A percentile compares a stretch with the other conserved stretches of the same genome.
Conservation (phyloP, 805 yeast species). For the Barnettozyma pratensis region DNA sequence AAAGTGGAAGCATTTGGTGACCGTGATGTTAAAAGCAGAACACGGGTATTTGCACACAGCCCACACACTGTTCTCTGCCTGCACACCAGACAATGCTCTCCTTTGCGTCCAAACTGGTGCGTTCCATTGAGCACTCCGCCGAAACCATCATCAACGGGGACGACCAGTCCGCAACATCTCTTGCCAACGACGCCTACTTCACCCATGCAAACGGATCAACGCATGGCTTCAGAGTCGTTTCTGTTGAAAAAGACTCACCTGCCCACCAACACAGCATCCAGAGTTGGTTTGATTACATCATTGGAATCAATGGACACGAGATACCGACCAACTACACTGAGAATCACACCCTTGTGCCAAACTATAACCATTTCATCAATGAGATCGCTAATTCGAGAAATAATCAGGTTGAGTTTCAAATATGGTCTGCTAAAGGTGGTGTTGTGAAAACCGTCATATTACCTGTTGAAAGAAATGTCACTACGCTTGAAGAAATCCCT, state of each 20-base stretch:
- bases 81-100: slow-evolving; percentile 40
- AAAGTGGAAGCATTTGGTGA: too few species aligned
- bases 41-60: too few species aligned
- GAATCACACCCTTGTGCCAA: slow-evolving; percentile 33
- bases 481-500: slow-evolving; percentile 26
- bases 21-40: not conserved
- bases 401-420: slow-evolving; percentile 45
- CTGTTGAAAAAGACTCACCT: slow-evolving; percentile 40
- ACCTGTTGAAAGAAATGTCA: slow-evolving; percentile 25
- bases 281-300: slow-evolving; percentile 82
- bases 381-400: slow-evolving; percentile 38
- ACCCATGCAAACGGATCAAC: slow-evolving; percentile 25
- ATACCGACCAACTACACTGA: slow-evolving; percentile 33
- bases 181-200: slow-evolving; percentile 25
- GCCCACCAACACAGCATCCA: slow-evolving; percentile 58
- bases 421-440: slow-evolving; percentile 91
- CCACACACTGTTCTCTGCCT: too few species aligned
- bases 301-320: slow-evolving; percentile 74
- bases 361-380: slow-evolving; percentile 37
- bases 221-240: slow-evolving; percentile 55
- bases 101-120: slow-evolving; percentile 60
- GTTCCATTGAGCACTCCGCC: slow-evolving; percentile 41
- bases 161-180: slow-evolving; percentile 20
- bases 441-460: slow-evolving; percentile 36
- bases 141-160: slow-evolving; percentile 25